Percentiles rank a stretch among this genome's conserved stretches.
These are phyloP conservation scores for Phycomyces blakesleeanus DNA, from an alignment of 192 early-diverging fungal species.

Conservation along the genomic window DNA sequence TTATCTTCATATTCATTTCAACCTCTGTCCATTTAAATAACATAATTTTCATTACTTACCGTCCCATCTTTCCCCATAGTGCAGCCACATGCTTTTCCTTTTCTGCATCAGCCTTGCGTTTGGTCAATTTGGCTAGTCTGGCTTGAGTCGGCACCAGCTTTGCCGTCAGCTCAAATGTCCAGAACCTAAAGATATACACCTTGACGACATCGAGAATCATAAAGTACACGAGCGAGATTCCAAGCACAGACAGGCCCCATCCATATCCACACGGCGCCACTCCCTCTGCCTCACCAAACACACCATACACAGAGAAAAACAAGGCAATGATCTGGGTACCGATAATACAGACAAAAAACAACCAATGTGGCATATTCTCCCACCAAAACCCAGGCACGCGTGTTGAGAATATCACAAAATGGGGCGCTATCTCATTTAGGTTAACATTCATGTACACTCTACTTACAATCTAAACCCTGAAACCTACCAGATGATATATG, in stretches of 20 bases:
- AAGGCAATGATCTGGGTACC: conserved; percentile 90
- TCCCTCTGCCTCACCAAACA: conserved; percentile 56
- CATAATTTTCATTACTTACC: conserved; percentile 17
- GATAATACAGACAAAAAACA: conserved; percentile 77
- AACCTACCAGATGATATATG: conserved; percentile 70
- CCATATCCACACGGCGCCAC: conserved; percentile 63
- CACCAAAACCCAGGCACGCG: conserved; percentile 83
- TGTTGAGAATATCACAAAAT: conserved; percentile 95
- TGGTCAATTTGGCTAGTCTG: conserved; percentile 58
- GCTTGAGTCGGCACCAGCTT: conserved; percentile 69
- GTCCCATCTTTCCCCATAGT: conserved; percentile 37
- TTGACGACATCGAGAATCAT: conserved; percentile 89
- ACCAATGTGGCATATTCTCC: conserved; percentile 76
- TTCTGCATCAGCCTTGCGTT: conserved; percentile 44
- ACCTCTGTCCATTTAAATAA: no score
- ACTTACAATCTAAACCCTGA: neutral
- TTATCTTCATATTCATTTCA: no score
- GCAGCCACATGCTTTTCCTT: conserved; percentile 44
- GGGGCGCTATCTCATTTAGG: conserved; percentile 32
- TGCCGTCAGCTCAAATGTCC: conserved; percentile 91
- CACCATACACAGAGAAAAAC: conserved; percentile 69
- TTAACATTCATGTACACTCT: neutral
- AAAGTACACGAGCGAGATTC: conserved; percentile 77
- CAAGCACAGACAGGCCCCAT: conserved; percentile 72
- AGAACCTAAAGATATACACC: conserved; percentile 76